Evolutionary conservation across 805 yeast species (phyloP).

Genomic region (Groenewaldozyma tartarivorans): DNA sequence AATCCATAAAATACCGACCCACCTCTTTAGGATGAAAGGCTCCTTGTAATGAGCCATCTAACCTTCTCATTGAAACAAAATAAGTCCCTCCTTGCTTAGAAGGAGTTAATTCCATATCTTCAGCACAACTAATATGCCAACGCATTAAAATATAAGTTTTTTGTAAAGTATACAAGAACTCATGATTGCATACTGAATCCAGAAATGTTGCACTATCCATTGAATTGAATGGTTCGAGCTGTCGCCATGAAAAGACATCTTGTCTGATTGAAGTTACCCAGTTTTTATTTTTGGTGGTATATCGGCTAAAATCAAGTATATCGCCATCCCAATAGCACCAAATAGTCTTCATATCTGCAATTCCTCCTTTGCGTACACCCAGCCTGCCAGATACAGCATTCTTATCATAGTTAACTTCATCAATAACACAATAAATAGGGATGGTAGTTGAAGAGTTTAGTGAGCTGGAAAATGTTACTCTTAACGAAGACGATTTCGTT

Average conservation of each 20-base stretch:
- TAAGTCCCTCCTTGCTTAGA: background rate
- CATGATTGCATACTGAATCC: background rate
- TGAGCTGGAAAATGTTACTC: background rate
- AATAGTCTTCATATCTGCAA: no score
- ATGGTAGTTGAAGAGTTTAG: background rate
- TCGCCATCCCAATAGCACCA: slow-evolving; percentile 1
- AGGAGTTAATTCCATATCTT: background rate
- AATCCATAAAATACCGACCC: background rate
- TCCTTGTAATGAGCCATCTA: slow-evolving; percentile 4
- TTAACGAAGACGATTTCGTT: background rate
- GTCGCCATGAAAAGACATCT: background rate
- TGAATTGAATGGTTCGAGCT: background rate
- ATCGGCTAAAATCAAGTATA: slow-evolving; percentile 2
- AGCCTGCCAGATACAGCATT: background rate
- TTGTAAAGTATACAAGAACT: slow-evolving; percentile 2
- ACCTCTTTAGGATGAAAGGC: background rate
- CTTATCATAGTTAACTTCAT: background rate
- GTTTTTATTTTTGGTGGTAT: background rate
- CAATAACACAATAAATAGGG: background rate
- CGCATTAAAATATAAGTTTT: slow-evolving; percentile 3
- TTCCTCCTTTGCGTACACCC: background rate
- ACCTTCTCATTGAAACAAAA: background rate
- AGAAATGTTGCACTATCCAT: background rate
- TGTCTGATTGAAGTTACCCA: slow-evolving; percentile 1
- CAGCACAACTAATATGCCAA: background rate